Evolutionary conservation across 176 grass and related monocot species (phyloP), one percentile per base, ranked within the genome.

Genomic region (Echinochloa phyllopogon): DNA sequence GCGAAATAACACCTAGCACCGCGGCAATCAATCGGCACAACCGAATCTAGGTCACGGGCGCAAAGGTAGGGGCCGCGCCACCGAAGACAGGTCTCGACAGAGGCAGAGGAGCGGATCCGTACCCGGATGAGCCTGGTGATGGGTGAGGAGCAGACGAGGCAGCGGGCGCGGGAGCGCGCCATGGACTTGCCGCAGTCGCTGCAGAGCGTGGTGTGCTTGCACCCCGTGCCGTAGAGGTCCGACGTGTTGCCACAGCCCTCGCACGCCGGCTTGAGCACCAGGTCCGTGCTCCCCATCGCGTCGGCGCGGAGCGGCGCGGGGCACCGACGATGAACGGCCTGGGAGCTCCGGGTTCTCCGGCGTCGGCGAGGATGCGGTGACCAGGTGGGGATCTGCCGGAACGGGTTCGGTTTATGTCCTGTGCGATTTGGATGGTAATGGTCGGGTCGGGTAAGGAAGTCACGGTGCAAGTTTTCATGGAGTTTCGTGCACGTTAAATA

Each of bases 181-280:
- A 94, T 95, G 83, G 85, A 84, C 75, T 94, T 95, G 64, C 93
- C 96, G 44, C 96, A 98, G 38, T 86, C 89, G 50, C 89, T 90
- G 84, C 96, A 98, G 47, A 98, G 89, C 42, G 96, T 95, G 49
- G 86, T 95, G 93, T 98, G 96, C 87, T 98, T 98, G 87, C 96
- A 98, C 3, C 78, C 77, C 51, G 87, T 95, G 39, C 96, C 96
- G 83, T 98, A 98, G 20, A 98, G 96, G 64, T 98, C 96, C 42
- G 89, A 90, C 17, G 93, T 8, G 49, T 89, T 88, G 27, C 96
- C 87, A 73, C 96, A 98, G 8, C 85, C 89, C 71, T 95, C 93
- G 80, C 96, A 98, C 57, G 91, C 79, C 8, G 83, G 66, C 87
- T 95, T 98, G 57, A 98, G 93, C 59, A 98, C 93, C 74, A 98